phyloP scores from a whole-genome alignment of 139 green algal genomes.

The Dunaliella primolecta region DNA sequence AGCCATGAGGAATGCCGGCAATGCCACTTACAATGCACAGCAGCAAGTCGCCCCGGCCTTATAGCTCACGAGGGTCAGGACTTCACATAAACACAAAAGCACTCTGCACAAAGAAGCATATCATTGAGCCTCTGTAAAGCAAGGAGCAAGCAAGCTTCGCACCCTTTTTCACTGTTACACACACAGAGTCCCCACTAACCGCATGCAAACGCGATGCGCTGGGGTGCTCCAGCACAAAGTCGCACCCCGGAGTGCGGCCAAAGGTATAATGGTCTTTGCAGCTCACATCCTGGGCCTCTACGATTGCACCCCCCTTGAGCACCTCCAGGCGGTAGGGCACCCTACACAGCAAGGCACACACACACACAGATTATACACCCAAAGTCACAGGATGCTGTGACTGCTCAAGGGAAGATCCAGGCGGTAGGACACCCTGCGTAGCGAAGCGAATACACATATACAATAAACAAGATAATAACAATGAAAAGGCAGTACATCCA shows the following conservation, averaged over 20 bases:
- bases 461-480: neutral
- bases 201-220: slow-evolving; percentile 57
- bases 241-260: slow-evolving; percentile 52
- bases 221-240: slow-evolving; percentile 80
- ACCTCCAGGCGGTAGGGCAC: slow-evolving; percentile 64
- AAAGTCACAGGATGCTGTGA: neutral
- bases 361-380: too few species aligned
- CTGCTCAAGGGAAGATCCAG: neutral
- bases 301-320: slow-evolving; percentile 62
- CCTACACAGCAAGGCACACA: too few species aligned
- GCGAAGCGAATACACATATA: neutral
- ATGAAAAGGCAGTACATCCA: neutral
- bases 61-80: too few species aligned
- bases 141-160: too few species aligned
- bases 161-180: too few species aligned
- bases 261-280: slow-evolving; percentile 58
- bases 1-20: too few species aligned
- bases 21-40: too few species aligned
- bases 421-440: neutral
- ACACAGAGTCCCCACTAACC: too few species aligned
- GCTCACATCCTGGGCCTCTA: slow-evolving; percentile 35
- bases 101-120: too few species aligned
- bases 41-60: too few species aligned
- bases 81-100: too few species aligned
- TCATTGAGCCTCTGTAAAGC: too few species aligned